Evolutionary conservation across 768 basidiomycete species (phyloP).

Genomic region (Mycena capillaripes): DNA sequence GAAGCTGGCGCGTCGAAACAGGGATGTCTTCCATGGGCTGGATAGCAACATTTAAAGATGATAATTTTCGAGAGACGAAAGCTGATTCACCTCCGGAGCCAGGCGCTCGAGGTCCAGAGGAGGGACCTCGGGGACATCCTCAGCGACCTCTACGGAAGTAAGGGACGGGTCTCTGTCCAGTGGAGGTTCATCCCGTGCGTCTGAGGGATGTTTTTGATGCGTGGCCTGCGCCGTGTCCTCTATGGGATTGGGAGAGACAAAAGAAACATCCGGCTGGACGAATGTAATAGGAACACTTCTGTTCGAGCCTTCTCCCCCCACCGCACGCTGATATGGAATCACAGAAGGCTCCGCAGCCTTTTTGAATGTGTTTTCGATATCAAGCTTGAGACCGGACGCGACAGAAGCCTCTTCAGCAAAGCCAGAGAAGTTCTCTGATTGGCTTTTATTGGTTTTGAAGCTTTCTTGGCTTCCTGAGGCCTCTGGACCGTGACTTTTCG

Average conservation of each 20-base stretch:
- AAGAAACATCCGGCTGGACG: no score
- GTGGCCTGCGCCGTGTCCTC: no score
- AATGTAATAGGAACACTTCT: neutral
- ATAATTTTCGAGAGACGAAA: neutral
- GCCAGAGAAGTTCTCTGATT: neutral
- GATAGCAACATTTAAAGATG: neutral
- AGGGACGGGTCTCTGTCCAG: neutral
- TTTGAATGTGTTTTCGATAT: neutral
- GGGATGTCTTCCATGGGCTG: slow-evolving; percentile 26
- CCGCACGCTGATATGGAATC: neutral
- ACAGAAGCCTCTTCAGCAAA: no score
- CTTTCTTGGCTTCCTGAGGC: neutral
- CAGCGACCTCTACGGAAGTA: neutral
- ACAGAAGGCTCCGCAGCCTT: neutral
- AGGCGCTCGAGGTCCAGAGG: neutral
- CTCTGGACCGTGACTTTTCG: neutral
- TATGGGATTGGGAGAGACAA: neutral
- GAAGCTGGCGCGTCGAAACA: slow-evolving; percentile 60
- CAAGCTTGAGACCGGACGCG: neutral
- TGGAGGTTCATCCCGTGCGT: neutral
- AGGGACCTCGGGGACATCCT: neutral
- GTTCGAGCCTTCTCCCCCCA: no score
- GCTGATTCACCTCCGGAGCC: neutral
- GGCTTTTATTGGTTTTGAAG: neutral
- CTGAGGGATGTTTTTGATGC: neutral